A percentile compares a stretch with the other conserved stretches of the same genome.
phyloP scores from a whole-genome alignment of 345 rosid genomes.

The Noccaea caerulescens region DNA sequence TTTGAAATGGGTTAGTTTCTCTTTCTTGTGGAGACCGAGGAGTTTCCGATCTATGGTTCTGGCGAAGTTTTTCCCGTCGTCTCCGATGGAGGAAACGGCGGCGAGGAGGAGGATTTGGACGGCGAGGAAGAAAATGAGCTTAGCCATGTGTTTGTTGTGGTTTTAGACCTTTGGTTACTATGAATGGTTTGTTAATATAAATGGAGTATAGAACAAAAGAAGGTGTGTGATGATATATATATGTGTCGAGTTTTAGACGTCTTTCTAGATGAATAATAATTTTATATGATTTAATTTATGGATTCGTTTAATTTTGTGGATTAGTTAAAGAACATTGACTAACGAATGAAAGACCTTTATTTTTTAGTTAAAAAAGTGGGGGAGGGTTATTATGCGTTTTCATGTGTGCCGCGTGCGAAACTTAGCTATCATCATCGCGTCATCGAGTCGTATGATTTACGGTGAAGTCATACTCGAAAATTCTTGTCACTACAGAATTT shows the following conservation, averaged over 20 bases:
- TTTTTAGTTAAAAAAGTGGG: not conserved
- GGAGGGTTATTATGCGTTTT: not conserved
- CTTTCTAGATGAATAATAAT: not conserved
- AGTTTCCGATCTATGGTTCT: conserved; percentile 47
- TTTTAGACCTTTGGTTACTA: not conserved
- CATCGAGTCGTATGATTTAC: conserved; percentile 40
- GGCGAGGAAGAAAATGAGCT: conserved; percentile 37
- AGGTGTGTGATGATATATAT: conserved; percentile 22
- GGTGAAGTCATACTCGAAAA: conserved; percentile 27
- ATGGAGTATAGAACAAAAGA: not conserved
- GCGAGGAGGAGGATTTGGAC: conserved; percentile 30
- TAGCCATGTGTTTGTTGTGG: conserved; percentile 26
- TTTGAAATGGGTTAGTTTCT: conserved; percentile 68
- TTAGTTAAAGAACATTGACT: conserved; percentile 29
- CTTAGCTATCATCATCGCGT: conserved; percentile 31
- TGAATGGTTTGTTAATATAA: conserved; percentile 20
- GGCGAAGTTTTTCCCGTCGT: conserved; percentile 37
- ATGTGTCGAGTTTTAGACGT: conserved; percentile 10
- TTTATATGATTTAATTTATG: not conserved
- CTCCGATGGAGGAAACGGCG: conserved; percentile 19
- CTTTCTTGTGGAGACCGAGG: conserved; percentile 47
- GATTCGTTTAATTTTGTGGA: conserved; percentile 17
- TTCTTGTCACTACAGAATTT: not conserved
- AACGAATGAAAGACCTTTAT: not conserved
- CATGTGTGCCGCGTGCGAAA: conserved; percentile 12